phyloP scores from a whole-genome alignment of 768 basidiomycete species.

The Xerocomus brunneocitrinus region DNA sequence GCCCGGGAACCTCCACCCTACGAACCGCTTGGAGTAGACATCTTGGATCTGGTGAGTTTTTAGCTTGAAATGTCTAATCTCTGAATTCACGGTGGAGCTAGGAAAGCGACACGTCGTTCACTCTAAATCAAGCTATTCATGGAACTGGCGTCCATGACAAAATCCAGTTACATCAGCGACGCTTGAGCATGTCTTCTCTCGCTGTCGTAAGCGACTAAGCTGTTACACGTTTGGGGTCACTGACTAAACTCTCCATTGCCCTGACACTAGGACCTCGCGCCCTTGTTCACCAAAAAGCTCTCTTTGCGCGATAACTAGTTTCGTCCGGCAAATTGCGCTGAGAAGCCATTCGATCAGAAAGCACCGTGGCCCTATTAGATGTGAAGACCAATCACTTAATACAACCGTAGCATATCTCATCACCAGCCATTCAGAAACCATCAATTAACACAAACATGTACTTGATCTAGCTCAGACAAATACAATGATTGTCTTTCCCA shows the following conservation, averaged over 20 bases:
- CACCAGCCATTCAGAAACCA: too few relatives aligned
- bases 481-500: too few relatives aligned
- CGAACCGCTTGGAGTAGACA: not conserved
- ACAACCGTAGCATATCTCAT: not conserved
- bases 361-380: not conserved
- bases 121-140: slow-evolving; percentile 6
- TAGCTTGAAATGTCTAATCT: not conserved
- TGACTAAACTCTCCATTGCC: not conserved
- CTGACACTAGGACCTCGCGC: slow-evolving; percentile 22
- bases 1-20: not conserved
- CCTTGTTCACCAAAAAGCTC: slow-evolving; percentile 6
- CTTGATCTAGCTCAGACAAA: too few relatives aligned
- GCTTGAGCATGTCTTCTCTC: slow-evolving; percentile 19
- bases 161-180: slow-evolving; percentile 4
- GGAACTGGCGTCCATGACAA: not conserved
- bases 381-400: not conserved
- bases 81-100: slow-evolving; percentile 6
- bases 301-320: not conserved
- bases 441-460: too few relatives aligned
- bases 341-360: not conserved
- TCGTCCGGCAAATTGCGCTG: not conserved
- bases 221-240: not conserved
- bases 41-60: slow-evolving; percentile 1
- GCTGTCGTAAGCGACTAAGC: slow-evolving; percentile 18
- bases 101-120: slow-evolving; percentile 2